These are phyloP conservation scores for Penicillium antarcticum DNA, from an alignment of 495 filamentous ascomycete species.

Conservation along the genomic window DNA sequence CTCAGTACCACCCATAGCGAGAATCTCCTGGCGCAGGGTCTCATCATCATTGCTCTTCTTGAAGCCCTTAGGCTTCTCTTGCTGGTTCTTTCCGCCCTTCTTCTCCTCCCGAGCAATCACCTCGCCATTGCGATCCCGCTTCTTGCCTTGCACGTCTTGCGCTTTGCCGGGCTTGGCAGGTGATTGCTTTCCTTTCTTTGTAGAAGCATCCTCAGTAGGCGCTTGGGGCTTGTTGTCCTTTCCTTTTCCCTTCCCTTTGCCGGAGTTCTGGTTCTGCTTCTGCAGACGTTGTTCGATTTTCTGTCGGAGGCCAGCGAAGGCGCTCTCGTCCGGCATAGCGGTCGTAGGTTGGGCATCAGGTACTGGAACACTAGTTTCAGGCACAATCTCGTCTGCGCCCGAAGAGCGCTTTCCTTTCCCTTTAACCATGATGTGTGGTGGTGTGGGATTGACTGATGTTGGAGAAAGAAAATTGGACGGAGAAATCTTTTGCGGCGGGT, in stretches of 20 bases:
- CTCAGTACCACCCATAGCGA: slow-evolving; percentile 72
- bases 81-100: slow-evolving; percentile 25
- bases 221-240: slow-evolving; percentile 29
- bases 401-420: slow-evolving; percentile 41
- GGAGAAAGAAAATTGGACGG: slow-evolving; percentile 23
- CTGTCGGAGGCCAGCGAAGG: slow-evolving; percentile 59
- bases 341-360: slow-evolving; percentile 22
- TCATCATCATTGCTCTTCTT: slow-evolving; percentile 27
- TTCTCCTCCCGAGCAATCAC: slow-evolving; percentile 38
- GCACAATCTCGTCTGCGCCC: slow-evolving; percentile 24
- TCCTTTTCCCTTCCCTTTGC: slow-evolving; percentile 49
- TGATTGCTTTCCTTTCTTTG: slow-evolving; percentile 27
- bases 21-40: slow-evolving; percentile 64
- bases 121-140: slow-evolving; percentile 51
- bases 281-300: slow-evolving; percentile 59
- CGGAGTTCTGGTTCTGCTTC: slow-evolving; percentile 40
- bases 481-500: slow-evolving; percentile 35
- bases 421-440: slow-evolving; percentile 31
- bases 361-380: slow-evolving; percentile 11
- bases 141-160: slow-evolving; percentile 38
- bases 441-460: slow-evolving; percentile 13
- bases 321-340: slow-evolving; percentile 52
- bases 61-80: slow-evolving; percentile 15
- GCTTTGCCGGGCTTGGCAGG: slow-evolving; percentile 25
- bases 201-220: slow-evolving; percentile 12